phyloP scores from a whole-genome alignment of 257 asterid species.

The Petunia secreta region DNA sequence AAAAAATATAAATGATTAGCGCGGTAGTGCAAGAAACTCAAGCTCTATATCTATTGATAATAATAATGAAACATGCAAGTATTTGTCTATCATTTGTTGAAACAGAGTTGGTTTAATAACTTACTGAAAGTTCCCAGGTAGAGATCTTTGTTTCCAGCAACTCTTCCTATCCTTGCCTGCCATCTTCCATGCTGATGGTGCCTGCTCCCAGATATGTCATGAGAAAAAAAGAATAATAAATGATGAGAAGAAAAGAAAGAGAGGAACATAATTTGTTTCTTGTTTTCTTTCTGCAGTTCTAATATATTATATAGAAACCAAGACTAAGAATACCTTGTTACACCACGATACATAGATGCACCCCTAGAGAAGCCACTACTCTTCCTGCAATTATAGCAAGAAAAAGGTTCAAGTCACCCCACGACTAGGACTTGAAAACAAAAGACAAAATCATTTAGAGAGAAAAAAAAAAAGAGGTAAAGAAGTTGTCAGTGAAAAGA shows the following conservation, averaged over 20 bases:
- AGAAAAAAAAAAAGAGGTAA: slow-evolving; percentile 7
- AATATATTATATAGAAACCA: not conserved
- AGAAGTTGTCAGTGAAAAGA: slow-evolving; percentile 18
- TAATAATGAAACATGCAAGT: not conserved
- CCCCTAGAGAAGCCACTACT: slow-evolving; percentile 95
- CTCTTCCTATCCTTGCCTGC: slow-evolving; percentile 96
- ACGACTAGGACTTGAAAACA: not conserved
- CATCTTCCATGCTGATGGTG: slow-evolving; percentile 98
- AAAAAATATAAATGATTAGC: not conserved
- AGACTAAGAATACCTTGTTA: slow-evolving; percentile 59
- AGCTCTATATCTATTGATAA: not conserved
- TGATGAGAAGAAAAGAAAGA: not conserved
- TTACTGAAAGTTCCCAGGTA: slow-evolving; percentile 91
- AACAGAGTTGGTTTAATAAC: slow-evolving; percentile 11
- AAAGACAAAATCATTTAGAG: not conserved
- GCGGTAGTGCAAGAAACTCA: not conserved
- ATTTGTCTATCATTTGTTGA: not conserved
- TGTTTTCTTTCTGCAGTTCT: not conserved
- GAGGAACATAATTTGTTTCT: not conserved
- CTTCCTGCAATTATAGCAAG: slow-evolving; percentile 50
- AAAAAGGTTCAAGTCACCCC: not conserved
- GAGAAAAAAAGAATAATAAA: slow-evolving; percentile 18
- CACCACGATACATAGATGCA: slow-evolving; percentile 93
- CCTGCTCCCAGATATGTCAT: slow-evolving; percentile 47
- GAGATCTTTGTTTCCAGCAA: slow-evolving; percentile 95